Conservation (phyloP, 2,329 filamentous ascomycete genomes). For the Didymella pinodella region DNA sequence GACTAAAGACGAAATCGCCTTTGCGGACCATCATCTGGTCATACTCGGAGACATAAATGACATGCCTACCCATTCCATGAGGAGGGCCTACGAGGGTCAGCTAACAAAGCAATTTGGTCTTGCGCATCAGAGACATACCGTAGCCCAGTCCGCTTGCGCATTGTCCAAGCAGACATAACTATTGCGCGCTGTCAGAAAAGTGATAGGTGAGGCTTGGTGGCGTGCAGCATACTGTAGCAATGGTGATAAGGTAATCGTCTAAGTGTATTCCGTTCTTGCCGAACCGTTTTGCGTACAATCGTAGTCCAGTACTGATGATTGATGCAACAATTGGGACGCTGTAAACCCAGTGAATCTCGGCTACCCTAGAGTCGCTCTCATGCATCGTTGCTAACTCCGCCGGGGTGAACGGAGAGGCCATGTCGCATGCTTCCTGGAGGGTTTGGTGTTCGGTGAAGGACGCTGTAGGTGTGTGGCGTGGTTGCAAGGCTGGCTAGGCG, state of each 20-base stretch:
- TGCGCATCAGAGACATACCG: conserved; percentile 27
- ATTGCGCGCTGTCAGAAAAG: conserved; percentile 3
- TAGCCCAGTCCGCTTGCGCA: conserved; percentile 41
- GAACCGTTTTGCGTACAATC: conserved; percentile 42
- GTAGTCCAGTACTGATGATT: conserved; percentile 35
- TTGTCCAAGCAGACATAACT: conserved; percentile 44
- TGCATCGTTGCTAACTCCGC: conserved; percentile 41
- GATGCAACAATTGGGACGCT: conserved; percentile 41
- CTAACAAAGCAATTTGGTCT: not conserved
- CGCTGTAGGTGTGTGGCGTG: conserved; percentile 15
- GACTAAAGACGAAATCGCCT: conserved; percentile 48
- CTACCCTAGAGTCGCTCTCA: conserved; percentile 37
- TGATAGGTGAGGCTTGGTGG: not conserved
- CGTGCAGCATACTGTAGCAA: conserved; percentile 38
- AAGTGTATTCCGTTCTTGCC: conserved; percentile 44
- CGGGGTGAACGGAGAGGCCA: conserved; percentile 40
- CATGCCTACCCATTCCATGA: conserved; percentile 46
- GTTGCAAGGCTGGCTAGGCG: conserved; percentile 17
- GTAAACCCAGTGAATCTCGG: conserved; percentile 45
- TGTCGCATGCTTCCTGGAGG: conserved; percentile 16
- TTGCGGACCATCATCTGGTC: conserved; percentile 44
- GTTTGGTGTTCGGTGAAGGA: conserved; percentile 9
- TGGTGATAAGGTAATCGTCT: conserved; percentile 44
- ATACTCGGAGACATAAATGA: conserved; percentile 37
- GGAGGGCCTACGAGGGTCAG: conserved; percentile 38